A percentile compares a stretch with the other conserved stretches of the same genome.
phyloP scores from a whole-genome alignment of 805 yeast species.

The Lipomyces anomalus region DNA sequence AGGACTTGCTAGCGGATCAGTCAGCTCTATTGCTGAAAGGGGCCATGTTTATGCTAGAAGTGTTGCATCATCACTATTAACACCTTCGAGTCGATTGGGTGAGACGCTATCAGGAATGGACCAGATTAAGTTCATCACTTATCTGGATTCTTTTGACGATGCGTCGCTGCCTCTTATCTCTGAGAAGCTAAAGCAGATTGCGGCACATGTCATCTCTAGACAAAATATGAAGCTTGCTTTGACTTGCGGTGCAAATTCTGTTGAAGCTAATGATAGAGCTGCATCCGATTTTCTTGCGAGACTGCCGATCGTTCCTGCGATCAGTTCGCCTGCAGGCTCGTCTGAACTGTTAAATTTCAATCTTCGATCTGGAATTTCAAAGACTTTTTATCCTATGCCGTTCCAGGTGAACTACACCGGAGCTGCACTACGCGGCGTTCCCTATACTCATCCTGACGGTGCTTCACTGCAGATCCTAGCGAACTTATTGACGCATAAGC shows the following conservation, averaged over 20 bases:
- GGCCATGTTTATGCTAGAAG: conserved; percentile 82
- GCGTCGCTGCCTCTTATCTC: conserved; percentile 49
- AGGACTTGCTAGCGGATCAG: conserved; percentile 66
- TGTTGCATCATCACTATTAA: conserved; percentile 57
- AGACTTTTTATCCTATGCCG: conserved; percentile 63
- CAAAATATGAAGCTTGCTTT: conserved; percentile 43
- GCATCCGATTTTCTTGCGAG: conserved; percentile 7
- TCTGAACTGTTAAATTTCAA: too few species aligned
- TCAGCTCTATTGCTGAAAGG: conserved; percentile 72
- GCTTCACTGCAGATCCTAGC: conserved; percentile 80
- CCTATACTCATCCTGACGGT: conserved; percentile 66
- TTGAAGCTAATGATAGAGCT: conserved; percentile 9
- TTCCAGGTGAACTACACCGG: conserved; percentile 86
- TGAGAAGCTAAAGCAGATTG: conserved; percentile 47
- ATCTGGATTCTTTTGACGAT: conserved; percentile 50
- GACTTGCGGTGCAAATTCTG: conserved; percentile 49
- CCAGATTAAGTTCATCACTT: conserved; percentile 65
- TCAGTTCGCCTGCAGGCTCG: conserved; percentile 7
- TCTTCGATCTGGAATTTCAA: conserved; percentile 22
- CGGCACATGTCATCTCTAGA: conserved; percentile 19
- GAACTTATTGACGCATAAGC: conserved; percentile 71
- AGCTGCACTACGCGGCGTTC: conserved; percentile 57
- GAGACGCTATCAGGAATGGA: conserved; percentile 70
- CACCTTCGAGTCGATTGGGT: conserved; percentile 52
- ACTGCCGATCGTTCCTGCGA: conserved; percentile 9